Evolutionary conservation across 1,284 basidiomycete species (phyloP).

Genomic region (Puccinia horiana): DNA sequence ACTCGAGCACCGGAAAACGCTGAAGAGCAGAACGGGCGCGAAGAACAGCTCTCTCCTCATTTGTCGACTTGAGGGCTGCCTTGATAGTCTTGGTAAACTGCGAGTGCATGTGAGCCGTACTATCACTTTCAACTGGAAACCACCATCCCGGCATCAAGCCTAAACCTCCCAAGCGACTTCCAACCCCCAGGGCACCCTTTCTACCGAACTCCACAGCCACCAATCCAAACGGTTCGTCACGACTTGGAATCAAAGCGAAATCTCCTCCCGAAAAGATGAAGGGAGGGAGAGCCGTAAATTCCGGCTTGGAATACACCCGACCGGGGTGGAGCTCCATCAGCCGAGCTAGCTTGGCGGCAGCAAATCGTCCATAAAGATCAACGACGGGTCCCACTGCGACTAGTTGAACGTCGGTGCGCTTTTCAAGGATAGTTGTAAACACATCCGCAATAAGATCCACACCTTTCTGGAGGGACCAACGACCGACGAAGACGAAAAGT

Average conservation of each 20-base stretch:
- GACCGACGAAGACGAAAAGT: slow-evolving; percentile 89
- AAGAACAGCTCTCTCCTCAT: slow-evolving; percentile 84
- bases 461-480: slow-evolving; percentile 89
- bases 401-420: slow-evolving; percentile 78
- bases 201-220: slow-evolving; percentile 92
- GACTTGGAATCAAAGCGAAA: slow-evolving; percentile 80
- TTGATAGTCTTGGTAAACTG: slow-evolving; percentile 90
- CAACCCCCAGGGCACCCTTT: slow-evolving; percentile 90
- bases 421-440: slow-evolving; percentile 83
- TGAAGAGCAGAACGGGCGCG: slow-evolving; percentile 87
- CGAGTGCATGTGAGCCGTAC: slow-evolving; percentile 89
- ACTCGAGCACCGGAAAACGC: slow-evolving; percentile 92
- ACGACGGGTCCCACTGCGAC: slow-evolving; percentile 89
- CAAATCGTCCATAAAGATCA: slow-evolving; percentile 87
- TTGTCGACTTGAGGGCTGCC: slow-evolving; percentile 81
- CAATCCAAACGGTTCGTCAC: slow-evolving; percentile 90
- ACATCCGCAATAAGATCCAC: slow-evolving; percentile 91
- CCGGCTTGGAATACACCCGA: slow-evolving; percentile 86
- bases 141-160: slow-evolving; percentile 92
- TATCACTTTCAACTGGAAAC: slow-evolving; percentile 73
- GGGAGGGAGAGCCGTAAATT: slow-evolving; percentile 88
- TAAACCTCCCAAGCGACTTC: slow-evolving; percentile 84
- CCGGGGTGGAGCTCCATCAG: slow-evolving; percentile 92
- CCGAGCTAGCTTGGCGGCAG: slow-evolving; percentile 83
- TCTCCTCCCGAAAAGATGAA: slow-evolving; percentile 90